Conservation (phyloP, 2,329 filamentous ascomycete genomes). For the Cytospora paraplurivora region DNA sequence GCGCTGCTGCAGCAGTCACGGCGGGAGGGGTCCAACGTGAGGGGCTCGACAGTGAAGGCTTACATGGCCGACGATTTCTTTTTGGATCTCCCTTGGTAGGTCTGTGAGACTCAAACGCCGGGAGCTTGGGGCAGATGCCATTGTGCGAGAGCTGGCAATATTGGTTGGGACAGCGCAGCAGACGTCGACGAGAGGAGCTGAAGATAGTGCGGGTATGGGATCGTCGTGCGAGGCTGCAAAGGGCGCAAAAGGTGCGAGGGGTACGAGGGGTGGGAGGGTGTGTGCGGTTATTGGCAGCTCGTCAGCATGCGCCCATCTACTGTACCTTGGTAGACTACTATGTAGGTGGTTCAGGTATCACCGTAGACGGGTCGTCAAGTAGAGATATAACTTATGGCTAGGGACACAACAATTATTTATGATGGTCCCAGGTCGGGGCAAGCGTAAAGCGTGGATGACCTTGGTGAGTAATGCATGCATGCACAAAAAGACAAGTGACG, state of each 20-base stretch:
- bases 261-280: background rate
- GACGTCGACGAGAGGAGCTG: background rate
- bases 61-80: conserved; percentile 52
- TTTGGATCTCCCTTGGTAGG: conserved; percentile 51
- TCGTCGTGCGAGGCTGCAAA: background rate
- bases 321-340: conserved; percentile 7
- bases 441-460: background rate
- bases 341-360: background rate
- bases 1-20: conserved; percentile 2
- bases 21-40: background rate
- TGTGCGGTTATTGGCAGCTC: background rate
- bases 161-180: conserved; percentile 5
- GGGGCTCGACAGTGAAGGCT: conserved; percentile 29
- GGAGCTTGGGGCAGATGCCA: conserved; percentile 31
- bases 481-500: conserved; percentile 18
- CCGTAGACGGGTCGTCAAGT: background rate
- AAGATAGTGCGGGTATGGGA: conserved; percentile 7
- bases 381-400: conserved; percentile 8
- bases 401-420: conserved; percentile 6
- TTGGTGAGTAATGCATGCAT: background rate
- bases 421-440: background rate
- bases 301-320: background rate
- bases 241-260: background rate
- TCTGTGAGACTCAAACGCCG: conserved; percentile 41
- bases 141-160: background rate